Base-by-base conservation (phyloP, 2,329 filamentous ascomycete genomes). In the Ophiosphaerella korrae region DNA sequence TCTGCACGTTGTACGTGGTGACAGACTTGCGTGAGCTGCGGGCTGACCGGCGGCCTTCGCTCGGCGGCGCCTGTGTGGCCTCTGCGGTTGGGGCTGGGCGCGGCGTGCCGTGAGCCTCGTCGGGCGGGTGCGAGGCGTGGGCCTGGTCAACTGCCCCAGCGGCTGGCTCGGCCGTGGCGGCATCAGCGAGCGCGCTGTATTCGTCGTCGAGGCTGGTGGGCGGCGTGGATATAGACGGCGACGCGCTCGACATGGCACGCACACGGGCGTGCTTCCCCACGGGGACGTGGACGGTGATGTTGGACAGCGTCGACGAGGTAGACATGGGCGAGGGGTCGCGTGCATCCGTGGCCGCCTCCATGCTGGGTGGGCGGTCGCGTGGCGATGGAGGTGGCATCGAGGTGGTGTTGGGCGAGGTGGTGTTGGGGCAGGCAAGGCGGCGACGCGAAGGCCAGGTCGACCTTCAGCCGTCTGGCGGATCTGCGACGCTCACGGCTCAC, bases 1-100 rank as follows among this genome's bases (percentile, higher is more conserved):
- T 80, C 57, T 84, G 79, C 13, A 88, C 74, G 62, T 90, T 90
- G 74, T 90, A 90, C 13, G 86, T 82, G 11, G 83, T 80, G 14
- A 84, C 76, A 45, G 78, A 80, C 33, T 79, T 75, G 63, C 86
- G 83, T 60, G 80, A 81, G 53, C 82, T 78, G 49, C 84, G 82
- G 37, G 63, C 58, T 21, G 70, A 58, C 7, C 71, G 67, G 49
- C 64, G 65, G 45, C 53, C 53, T 53, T 61, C 67, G 51, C 59
- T 65, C 48, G 50, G 56, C 41, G 57, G 45, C 34, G 53, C 49
- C n/a, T 55, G 60, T 29, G 26, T 29, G 26, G 53, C 49, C n/a
- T 55, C 60, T 29, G 26, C 8, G 26, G 7, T 29, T 29, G 55
- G 52, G 7, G 58, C 47, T 5, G 62, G 46, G 29, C 60, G 53